Percentiles rank a stretch among this genome's conserved stretches.
phyloP scores from a whole-genome alignment of 2,329 filamentous ascomycete species.

The Arachnomyces sp. region DNA sequence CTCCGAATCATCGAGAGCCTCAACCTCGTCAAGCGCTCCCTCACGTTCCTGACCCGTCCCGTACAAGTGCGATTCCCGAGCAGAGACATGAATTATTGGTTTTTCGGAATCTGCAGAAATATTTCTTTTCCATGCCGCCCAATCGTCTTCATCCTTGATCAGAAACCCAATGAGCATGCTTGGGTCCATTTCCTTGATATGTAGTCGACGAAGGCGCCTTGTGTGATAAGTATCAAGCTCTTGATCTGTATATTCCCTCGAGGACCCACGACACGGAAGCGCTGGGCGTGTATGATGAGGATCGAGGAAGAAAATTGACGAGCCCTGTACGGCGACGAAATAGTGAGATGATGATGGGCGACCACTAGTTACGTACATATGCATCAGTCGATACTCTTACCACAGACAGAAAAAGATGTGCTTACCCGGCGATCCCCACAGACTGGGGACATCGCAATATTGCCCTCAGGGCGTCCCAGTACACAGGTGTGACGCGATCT shows the following conservation, averaged over 20 bases:
- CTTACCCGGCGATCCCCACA: constrained; percentile 89
- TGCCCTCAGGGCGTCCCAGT: constrained; percentile 86
- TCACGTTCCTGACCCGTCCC: constrained; percentile 53
- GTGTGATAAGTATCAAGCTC: constrained; percentile 84
- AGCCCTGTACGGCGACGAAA: constrained; percentile 65
- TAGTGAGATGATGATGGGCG: constrained; percentile 85
- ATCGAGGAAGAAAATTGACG: constrained; percentile 87
- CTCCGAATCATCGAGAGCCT: constrained; percentile 63
- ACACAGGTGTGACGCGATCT: constrained; percentile 87
- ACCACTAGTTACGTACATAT: constrained; percentile 49
- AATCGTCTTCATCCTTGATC: constrained; percentile 74
- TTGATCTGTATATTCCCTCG: constrained; percentile 53
- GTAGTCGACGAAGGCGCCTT: constrained; percentile 69
- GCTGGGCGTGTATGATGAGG: constrained; percentile 78
- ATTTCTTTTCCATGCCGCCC: constrained; percentile 71
- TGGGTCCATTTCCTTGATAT: constrained; percentile 90
- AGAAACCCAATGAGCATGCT: constrained; percentile 96
- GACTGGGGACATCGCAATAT: constrained; percentile 82
- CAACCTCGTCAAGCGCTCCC: constrained; percentile 80
- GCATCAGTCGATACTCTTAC: background rate
- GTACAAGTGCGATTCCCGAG: constrained; percentile 55
- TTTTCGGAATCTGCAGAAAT: constrained; percentile 72
- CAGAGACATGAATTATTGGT: constrained; percentile 75
- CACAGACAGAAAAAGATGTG: no score
- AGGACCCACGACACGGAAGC: constrained; percentile 52